phyloP scores from a whole-genome alignment of 2,329 filamentous ascomycete species.

The Microdochium paspali region DNA sequence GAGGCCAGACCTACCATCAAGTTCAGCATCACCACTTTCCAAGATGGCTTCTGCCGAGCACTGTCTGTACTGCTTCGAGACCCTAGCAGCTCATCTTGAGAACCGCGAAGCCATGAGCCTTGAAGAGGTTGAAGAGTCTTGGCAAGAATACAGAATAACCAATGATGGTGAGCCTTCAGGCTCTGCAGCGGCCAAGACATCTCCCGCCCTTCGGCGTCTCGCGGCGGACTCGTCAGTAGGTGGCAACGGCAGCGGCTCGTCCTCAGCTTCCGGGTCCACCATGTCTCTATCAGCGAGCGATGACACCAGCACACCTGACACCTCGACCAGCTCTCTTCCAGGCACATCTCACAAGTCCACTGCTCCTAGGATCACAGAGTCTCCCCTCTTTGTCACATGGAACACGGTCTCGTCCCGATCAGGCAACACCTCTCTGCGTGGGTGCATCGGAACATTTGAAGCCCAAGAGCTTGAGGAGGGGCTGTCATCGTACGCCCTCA shows the following conservation, averaged over 20 bases:
- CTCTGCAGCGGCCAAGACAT: slow-evolving; percentile 18
- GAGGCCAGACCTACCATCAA: too few relatives aligned
- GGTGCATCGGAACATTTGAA: slow-evolving; percentile 95
- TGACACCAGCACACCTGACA: slow-evolving; percentile 29
- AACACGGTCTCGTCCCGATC: slow-evolving; percentile 55
- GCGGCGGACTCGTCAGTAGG: slow-evolving; percentile 12
- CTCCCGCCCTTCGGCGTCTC: slow-evolving; percentile 15
- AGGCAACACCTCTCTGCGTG: slow-evolving; percentile 63
- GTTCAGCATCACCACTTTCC: not conserved
- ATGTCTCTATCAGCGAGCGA: slow-evolving; percentile 20
- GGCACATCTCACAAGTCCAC: slow-evolving; percentile 5
- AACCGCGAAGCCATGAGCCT: slow-evolving; percentile 59
- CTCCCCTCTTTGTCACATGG: slow-evolving; percentile 92
- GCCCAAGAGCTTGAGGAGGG: slow-evolving; percentile 63
- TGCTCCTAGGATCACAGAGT: slow-evolving; percentile 29
- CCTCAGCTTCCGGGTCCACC: slow-evolving; percentile 16
- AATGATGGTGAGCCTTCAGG: slow-evolving; percentile 12
- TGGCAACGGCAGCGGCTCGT: slow-evolving; percentile 15
- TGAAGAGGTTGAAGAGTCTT: slow-evolving; percentile 60
- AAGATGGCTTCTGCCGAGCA: slow-evolving; percentile 77
- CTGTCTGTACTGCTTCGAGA: slow-evolving; percentile 91
- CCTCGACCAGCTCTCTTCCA: slow-evolving; percentile 31
- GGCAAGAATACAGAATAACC: slow-evolving; percentile 28
- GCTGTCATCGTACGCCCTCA: slow-evolving; percentile 72
- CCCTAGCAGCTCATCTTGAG: slow-evolving; percentile 66